These are phyloP conservation scores for Reutealis trisperma DNA, from an alignment of 345 rosid species.

Conservation along the genomic window DNA sequence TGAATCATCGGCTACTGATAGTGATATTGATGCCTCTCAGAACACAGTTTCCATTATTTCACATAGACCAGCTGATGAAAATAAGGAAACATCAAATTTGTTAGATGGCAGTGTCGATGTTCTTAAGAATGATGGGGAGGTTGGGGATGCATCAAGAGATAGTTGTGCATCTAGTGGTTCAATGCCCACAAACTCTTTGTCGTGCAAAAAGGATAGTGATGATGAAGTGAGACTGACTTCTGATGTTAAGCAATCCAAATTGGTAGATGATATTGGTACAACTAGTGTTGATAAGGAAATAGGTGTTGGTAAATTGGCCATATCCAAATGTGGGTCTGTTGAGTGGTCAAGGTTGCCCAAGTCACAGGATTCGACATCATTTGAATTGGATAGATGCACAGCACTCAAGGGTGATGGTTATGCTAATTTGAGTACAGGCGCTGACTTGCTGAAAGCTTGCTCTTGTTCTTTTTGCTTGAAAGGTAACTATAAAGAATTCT, in stretches of 20 bases:
- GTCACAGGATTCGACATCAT: slow-evolving; percentile 43
- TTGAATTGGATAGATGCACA: slow-evolving; percentile 56
- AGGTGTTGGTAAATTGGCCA: slow-evolving; percentile 32
- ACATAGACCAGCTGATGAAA: slow-evolving; percentile 21
- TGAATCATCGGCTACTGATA: slow-evolving; percentile 17
- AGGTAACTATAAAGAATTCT: slow-evolving; percentile 41
- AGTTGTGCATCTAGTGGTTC: slow-evolving; percentile 39
- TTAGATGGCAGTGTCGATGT: slow-evolving; percentile 16
- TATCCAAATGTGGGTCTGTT: slow-evolving; percentile 32
- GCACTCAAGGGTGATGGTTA: slow-evolving; percentile 36
- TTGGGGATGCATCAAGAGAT: slow-evolving; percentile 33
- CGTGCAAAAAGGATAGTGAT: slow-evolving; percentile 31
- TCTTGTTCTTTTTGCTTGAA: slow-evolving; percentile 82
- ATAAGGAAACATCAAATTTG: slow-evolving; percentile 30
- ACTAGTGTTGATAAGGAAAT: slow-evolving; percentile 30
- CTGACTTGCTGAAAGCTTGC: slow-evolving; percentile 61
- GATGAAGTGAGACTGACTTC: slow-evolving; percentile 25
- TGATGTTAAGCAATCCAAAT: slow-evolving; percentile 26
- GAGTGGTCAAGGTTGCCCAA: slow-evolving; percentile 44
- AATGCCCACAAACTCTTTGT: slow-evolving; percentile 25
- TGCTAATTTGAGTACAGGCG: slow-evolving; percentile 36
- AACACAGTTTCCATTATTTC: slow-evolving; percentile 29
- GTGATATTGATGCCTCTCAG: not conserved
- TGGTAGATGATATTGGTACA: slow-evolving; percentile 16
- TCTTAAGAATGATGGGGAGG: slow-evolving; percentile 26